Percentiles rank a stretch among this genome's conserved stretches.
Evolutionary conservation across 768 basidiomycete genomes (phyloP).

Genomic region (Boletus insuetus): DNA sequence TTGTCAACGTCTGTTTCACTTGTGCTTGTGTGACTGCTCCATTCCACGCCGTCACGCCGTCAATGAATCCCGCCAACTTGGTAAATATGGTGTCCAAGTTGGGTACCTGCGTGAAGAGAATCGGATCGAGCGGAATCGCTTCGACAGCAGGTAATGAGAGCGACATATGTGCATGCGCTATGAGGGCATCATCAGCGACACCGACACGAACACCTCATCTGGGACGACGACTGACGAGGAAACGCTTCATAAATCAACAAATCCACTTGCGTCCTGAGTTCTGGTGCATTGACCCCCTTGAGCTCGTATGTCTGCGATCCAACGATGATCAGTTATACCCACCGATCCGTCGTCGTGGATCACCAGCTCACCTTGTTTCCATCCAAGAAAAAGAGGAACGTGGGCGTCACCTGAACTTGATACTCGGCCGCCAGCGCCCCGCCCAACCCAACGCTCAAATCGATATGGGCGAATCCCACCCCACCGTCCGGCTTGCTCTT

Average conservation of each 20-base stretch:
- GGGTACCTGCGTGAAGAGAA: slow-evolving; percentile 73
- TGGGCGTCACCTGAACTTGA: slow-evolving; percentile 76
- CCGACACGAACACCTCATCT: neutral
- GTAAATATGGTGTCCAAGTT: slow-evolving; percentile 57
- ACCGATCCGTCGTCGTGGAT: slow-evolving; percentile 1
- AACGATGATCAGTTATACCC: neutral
- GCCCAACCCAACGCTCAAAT: slow-evolving; percentile 70
- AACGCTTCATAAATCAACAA: slow-evolving; percentile 72
- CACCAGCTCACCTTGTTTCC: slow-evolving; percentile 57
- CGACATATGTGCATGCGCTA: slow-evolving; percentile 75
- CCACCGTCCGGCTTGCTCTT: slow-evolving; percentile 47
- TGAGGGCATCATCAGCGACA: neutral
- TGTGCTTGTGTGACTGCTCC: slow-evolving; percentile 32
- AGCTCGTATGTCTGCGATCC: slow-evolving; percentile 57
- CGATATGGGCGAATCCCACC: slow-evolving; percentile 81
- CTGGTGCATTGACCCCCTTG: slow-evolving; percentile 66
- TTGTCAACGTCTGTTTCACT: slow-evolving; percentile 49
- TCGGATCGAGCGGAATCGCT: slow-evolving; percentile 66
- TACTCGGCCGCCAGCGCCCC: slow-evolving; percentile 57
- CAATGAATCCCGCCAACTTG: slow-evolving; percentile 66
- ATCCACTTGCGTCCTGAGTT: slow-evolving; percentile 72
- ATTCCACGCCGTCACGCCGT: slow-evolving; percentile 38
- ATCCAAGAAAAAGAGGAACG: slow-evolving; percentile 84
- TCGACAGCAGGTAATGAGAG: slow-evolving; percentile 59
- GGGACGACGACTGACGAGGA: slow-evolving; percentile 58